Evolutionary conservation across 202 grass and related monocot species (phyloP), one percentile per base, ranked within the genome.

Genomic region (Panicum virgatum): DNA sequence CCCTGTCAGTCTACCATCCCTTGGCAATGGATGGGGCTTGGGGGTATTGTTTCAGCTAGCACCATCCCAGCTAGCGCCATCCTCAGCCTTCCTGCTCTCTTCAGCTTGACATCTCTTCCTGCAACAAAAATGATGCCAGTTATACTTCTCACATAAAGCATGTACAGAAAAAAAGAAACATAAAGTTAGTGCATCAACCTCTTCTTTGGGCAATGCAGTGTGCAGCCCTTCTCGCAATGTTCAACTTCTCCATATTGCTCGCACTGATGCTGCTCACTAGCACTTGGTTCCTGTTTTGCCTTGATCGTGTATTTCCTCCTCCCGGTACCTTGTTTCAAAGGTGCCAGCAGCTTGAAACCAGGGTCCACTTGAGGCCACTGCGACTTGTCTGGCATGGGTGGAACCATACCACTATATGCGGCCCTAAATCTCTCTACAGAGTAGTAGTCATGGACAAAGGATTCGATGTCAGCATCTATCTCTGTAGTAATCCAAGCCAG

Each of bases 341-440:
- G 73, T 62, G 26, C 40, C 40, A 77, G 42, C 58, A 77, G 42
- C 75, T 77, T 77, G 26, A 77, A 77, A 63, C 75, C 75, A 63
- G 75, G 6, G 58, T 63, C 58, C 58, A 77, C 75, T 62, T 1
- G 43, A 34, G 75, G 75, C 75, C 75, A 77, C 42, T 63, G 75
- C 2, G 26, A 63, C 1, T 34, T 77, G 26, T 34, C 75, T 63
- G 58, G 10, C 75, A 77, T 77, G 26, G 26, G 26, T 77, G 58
- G 58, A 77, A 77, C 29, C n/a, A 78, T 36, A 78, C 75, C 75
- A 7, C 59, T 64, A 64, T 78, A 78, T 23, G 59, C 58, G 3
- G 75, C 75, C 43, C 45, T 78, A 48, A 78, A 77, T 11, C 58
- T 36, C 74, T 77, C 74, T 20, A 77, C 57, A 77, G 57, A 77